Evolutionary conservation across 331 rosid species (phyloP), one percentile per base, ranked within the genome.

Genomic region (Arachis monticola): DNA sequence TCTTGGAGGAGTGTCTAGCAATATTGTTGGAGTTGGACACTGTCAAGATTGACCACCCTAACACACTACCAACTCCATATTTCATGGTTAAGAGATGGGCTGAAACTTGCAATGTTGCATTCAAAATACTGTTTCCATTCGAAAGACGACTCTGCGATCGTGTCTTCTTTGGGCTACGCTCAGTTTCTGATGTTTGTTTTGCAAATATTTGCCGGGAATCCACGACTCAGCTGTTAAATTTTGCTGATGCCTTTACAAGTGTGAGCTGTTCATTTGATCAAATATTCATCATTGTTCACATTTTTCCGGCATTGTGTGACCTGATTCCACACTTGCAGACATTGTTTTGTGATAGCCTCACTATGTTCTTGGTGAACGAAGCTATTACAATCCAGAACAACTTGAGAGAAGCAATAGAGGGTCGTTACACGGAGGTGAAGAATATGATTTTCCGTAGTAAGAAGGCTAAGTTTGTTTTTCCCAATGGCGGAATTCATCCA

Each of bases 341-440:
- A 8, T 3, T 48, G 3, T 48, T 48, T 10, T 48, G 4, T 2
- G 91, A 92, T 52, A 85, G 84, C 77, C 88, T 81, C 76, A 85
- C 86, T 14, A 52, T 77, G 78, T 71, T 66, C 6, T 80, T 91
- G 51, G 67, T 85, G 66, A 87, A 86, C 5, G 93, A 89, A 66
- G 90, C 91, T 2, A 66, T 83, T 7, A 80, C 90, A 8, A 89
- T 88, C 13, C 82, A 88, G 88, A 88, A 88, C 52, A 83, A 87
- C 42, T 72, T 89, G 10, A 88, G 92, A 6, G 91, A 91, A 71
- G 87, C 96, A 9, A 78, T 85, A 6, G 77, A 82, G 55, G 88
- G 85, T 8, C 0, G 0, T 35, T 35, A 4, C 4, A 35, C 4
- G 40, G 5, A 35, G 4, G 4, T 2, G 40, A 35, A 35, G 40